phyloP scores from a whole-genome alignment of 2,329 filamentous ascomycete species.

The Aspergillus tubingensis region DNA sequence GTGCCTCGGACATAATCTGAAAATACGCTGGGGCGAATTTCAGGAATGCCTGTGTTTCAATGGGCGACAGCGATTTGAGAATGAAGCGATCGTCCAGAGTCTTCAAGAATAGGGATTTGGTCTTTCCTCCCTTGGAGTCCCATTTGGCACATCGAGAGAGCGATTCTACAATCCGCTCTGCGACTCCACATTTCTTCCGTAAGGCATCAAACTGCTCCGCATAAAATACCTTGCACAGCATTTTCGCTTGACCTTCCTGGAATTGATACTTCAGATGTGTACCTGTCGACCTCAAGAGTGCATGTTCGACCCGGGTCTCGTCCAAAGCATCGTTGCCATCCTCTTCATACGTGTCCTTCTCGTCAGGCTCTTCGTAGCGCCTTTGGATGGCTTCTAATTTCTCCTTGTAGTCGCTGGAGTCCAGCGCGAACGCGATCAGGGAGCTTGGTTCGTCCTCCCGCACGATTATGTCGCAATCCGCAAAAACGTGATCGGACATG shows the following conservation, averaged over 20 bases:
- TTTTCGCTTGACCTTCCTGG: constrained; percentile 86
- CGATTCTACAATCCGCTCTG: constrained; percentile 92
- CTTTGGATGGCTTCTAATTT: constrained; percentile 65
- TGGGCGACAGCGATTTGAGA: constrained; percentile 83
- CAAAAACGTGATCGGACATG: constrained; percentile 89
- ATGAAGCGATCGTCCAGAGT: constrained; percentile 93
- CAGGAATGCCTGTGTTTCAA: constrained; percentile 92
- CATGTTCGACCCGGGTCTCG: constrained; percentile 79
- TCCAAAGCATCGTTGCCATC: constrained; percentile 48
- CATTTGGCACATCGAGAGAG: constrained; percentile 94
- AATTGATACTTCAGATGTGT: constrained; percentile 97
- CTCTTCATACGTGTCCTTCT: constrained; percentile 26
- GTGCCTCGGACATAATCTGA: constrained; percentile 90
- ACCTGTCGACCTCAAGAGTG: constrained; percentile 78
- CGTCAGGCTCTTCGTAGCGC: constrained; percentile 35
- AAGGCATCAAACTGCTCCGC: constrained; percentile 97
- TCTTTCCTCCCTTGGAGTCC: constrained; percentile 97
- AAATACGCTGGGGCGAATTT: constrained; percentile 97
- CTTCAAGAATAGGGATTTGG: constrained; percentile 95
- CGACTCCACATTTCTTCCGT: constrained; percentile 85
- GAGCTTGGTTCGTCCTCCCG: constrained; percentile 97
- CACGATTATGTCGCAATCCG: constrained; percentile 95
- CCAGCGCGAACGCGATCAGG: constrained; percentile 88
- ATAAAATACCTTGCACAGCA: constrained; percentile 98
- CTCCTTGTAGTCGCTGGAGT: constrained; percentile 79